Percentiles rank a stretch among this genome's conserved stretches.
These are phyloP conservation scores for Grosmannia huntii DNA, from an alignment of 2,329 filamentous ascomycete genomes.

Conservation along the genomic window DNA sequence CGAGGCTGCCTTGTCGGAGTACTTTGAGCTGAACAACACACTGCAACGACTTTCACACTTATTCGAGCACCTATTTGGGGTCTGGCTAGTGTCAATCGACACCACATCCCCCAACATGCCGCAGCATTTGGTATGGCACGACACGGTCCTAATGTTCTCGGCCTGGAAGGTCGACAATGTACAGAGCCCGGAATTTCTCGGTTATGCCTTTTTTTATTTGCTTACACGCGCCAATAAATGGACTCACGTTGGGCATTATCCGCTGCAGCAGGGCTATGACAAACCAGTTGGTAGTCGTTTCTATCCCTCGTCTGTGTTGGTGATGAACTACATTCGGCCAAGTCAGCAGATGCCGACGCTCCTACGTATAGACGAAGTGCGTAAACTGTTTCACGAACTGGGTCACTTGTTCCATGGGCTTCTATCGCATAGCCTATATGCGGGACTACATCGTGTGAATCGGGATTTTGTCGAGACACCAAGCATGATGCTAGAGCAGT, in stretches of 20 bases:
- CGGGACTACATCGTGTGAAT: too few relatives aligned
- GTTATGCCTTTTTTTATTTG: neutral
- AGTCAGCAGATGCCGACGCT: neutral
- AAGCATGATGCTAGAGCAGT: too few relatives aligned
- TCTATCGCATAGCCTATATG: too few relatives aligned
- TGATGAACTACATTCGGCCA: neutral
- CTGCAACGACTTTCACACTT: neutral
- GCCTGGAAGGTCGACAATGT: neutral
- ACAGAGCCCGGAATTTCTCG: neutral
- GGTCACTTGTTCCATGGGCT: too few relatives aligned
- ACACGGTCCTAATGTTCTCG: neutral
- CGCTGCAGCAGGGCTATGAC: neutral
- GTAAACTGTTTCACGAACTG: neutral
- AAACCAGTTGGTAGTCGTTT: neutral
- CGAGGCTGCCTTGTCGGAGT: neutral
- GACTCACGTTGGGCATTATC: neutral
- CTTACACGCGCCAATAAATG: neutral
- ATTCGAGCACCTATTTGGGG: neutral
- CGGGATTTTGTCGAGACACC: too few relatives aligned
- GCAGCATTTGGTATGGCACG: neutral
- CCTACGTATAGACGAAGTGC: neutral
- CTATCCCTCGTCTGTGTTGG: neutral
- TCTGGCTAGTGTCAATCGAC: neutral
- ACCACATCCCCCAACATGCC: neutral
- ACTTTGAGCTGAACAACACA: neutral